Conservation (phyloP, 2,329 filamentous ascomycete genomes). For the Apiospora rasikravindrae region DNA sequence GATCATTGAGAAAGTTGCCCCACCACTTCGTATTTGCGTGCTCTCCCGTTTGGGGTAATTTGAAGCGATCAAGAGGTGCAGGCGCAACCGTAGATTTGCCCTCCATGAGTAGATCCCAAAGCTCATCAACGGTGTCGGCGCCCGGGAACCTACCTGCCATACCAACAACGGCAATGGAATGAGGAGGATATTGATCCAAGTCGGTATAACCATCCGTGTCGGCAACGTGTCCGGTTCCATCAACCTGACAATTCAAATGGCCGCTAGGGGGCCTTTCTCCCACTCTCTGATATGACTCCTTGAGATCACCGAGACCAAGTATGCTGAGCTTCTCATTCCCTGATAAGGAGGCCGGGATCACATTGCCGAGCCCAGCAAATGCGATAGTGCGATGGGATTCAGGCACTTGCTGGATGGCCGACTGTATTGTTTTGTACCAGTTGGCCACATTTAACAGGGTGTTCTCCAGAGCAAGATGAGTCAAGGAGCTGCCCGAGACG, state of each 20-base stretch:
- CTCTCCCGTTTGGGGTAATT: background rate
- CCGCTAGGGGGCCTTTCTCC: background rate
- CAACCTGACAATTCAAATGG: background rate
- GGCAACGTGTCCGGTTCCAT: background rate
- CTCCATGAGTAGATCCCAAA: slow-evolving; percentile 39
- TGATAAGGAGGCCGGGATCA: slow-evolving; percentile 13
- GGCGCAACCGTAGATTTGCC: slow-evolving; percentile 22
- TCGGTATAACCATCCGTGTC: background rate
- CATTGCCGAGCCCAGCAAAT: slow-evolving; percentile 17
- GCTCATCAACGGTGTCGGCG: slow-evolving; percentile 36
- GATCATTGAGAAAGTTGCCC: slow-evolving; percentile 34
- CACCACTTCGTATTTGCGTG: slow-evolving; percentile 34
- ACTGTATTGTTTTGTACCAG: background rate
- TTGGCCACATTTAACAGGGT: background rate
- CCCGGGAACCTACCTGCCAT: slow-evolving; percentile 41
- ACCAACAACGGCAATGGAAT: slow-evolving; percentile 41
- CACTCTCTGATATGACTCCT: background rate
- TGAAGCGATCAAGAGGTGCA: slow-evolving; percentile 12
- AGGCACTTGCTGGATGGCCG: background rate
- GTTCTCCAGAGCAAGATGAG: background rate
- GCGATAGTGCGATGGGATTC: background rate
- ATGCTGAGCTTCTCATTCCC: background rate
- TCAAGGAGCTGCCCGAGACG: slow-evolving; percentile 9
- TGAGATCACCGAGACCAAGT: background rate
- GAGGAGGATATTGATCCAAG: slow-evolving; percentile 22